Conservation (phyloP, 1,139 yeast genomes). For the Geotrichum restrictum region DNA sequence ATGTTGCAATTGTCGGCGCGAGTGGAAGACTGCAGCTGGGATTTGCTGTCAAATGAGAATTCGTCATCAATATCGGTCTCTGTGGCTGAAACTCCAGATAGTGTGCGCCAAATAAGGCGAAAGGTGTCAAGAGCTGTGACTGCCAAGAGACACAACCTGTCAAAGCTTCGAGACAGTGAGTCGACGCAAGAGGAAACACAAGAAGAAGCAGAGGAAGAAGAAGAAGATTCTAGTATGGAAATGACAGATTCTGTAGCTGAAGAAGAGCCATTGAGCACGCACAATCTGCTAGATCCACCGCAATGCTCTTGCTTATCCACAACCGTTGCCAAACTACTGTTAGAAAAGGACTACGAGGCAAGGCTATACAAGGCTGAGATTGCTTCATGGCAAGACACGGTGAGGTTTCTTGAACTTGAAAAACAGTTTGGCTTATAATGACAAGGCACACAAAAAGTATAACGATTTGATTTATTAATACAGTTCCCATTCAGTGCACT, state of each 20-base stretch:
- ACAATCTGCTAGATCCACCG: neutral
- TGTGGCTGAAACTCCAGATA: neutral
- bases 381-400: neutral
- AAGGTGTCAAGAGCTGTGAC: too few relatives aligned
- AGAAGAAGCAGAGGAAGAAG: neutral
- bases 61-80: too few relatives aligned
- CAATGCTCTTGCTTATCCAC: neutral
- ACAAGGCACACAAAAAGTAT: neutral
- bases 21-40: too few relatives aligned
- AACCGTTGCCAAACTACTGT: neutral
- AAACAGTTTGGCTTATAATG: slow-evolving; percentile 1
- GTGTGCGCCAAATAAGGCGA: neutral
- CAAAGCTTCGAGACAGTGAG: neutral
- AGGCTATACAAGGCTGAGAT: neutral
- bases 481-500: neutral
- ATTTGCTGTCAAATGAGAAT: too few relatives aligned
- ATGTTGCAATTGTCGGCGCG: too few relatives aligned
- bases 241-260: too few relatives aligned
- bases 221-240: neutral
- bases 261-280: neutral
- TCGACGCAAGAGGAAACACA: neutral
- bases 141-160: too few relatives aligned
- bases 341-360: slow-evolving; percentile 2
- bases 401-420: neutral
- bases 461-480: neutral